These are phyloP conservation scores for Metrosideros polymorpha DNA, from an alignment of 441 rosid species.

Conservation along the genomic window DNA sequence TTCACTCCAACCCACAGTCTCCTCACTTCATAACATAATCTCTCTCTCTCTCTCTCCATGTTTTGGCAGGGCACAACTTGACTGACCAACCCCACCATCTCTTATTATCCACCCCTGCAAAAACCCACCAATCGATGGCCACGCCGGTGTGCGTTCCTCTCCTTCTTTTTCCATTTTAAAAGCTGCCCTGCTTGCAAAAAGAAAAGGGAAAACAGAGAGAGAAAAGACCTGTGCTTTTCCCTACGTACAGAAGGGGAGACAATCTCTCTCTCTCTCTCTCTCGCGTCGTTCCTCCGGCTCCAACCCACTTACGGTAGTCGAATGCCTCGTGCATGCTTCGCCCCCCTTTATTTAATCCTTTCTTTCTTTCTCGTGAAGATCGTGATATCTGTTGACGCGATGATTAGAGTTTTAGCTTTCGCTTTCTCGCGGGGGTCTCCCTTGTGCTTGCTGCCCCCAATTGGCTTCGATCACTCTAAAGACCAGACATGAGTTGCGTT, in stretches of 20 bases:
- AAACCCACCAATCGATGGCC: neutral
- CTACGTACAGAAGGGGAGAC: neutral
- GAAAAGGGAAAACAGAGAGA: neutral
- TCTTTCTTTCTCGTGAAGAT: neutral
- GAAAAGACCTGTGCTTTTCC: neutral
- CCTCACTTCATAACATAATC: neutral
- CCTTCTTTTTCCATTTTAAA: neutral
- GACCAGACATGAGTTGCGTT: neutral
- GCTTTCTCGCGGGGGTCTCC: neutral
- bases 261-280: slow-evolving; percentile 8
- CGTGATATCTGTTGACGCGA: neutral
- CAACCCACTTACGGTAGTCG: neutral
- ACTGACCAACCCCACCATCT: no score
- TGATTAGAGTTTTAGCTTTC: neutral
- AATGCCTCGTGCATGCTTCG: neutral
- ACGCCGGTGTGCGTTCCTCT: neutral
- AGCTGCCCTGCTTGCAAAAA: neutral
- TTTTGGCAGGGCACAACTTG: no score
- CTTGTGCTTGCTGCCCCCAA: neutral
- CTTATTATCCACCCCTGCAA: no score
- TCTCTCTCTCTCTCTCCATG: no score
- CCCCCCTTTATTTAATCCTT: neutral
- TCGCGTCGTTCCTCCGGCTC: neutral
- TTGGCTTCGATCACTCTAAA: neutral
- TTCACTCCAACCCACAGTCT: neutral